phyloP scores from a whole-genome alignment of 805 yeast genomes.

The Pichia kluyveri region DNA sequence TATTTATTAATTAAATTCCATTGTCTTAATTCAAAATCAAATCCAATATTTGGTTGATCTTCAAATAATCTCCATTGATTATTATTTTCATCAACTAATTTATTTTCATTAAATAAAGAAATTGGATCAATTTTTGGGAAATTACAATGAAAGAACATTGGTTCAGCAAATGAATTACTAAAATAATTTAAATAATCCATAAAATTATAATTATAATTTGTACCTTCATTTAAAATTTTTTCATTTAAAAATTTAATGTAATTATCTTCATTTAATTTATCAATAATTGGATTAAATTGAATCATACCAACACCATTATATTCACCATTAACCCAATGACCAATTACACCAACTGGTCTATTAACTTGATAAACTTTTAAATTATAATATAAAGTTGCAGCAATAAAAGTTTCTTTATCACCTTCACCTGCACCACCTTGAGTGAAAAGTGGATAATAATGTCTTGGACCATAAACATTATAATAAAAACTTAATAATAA shows the following conservation, averaged over 20 bases:
- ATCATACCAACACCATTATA: conserved; percentile 52
- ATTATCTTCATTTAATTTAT: conserved; percentile 20
- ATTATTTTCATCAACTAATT: conserved; percentile 16
- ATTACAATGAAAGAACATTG: conserved; percentile 43
- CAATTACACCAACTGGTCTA: conserved; percentile 40
- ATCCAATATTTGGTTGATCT: conserved; percentile 25
- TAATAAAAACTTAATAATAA: conserved; percentile 42
- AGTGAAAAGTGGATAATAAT: conserved; percentile 38
- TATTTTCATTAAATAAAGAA: conserved; percentile 28
- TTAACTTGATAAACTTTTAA: conserved; percentile 42
- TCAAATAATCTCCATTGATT: conserved; percentile 21
- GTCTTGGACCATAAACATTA: conserved; percentile 41
- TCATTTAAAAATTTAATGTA: conserved; percentile 13
- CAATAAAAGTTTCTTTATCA: conserved; percentile 50
- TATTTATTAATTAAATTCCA: conserved; percentile 43
- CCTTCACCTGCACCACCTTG: conserved; percentile 47
- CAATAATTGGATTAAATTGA: conserved; percentile 40
- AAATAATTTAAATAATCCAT: conserved; percentile 17
- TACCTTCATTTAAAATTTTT: not conserved
- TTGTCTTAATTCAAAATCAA: conserved; percentile 52
- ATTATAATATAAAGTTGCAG: conserved; percentile 38
- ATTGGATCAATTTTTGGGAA: conserved; percentile 46
- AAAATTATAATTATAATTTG: conserved; percentile 4
- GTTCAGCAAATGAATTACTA: conserved; percentile 15
- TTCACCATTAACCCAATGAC: conserved; percentile 28